Evolutionary conservation across 2,329 filamentous ascomycete genomes (phyloP).

Genomic region (Fusarium algeriense): DNA sequence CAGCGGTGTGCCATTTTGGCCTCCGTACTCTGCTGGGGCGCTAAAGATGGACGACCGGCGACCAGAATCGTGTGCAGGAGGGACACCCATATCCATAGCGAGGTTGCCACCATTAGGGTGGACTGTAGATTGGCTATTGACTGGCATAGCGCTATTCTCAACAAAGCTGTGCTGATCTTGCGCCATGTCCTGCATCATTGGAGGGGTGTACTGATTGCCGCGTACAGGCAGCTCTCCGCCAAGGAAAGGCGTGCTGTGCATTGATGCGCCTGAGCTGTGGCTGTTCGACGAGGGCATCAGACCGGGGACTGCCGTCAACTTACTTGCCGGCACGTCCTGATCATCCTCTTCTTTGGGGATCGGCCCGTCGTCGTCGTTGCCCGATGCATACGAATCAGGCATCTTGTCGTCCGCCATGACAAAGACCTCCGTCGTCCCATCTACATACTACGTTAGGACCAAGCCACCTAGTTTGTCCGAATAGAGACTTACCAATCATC

Average conservation of each 20-base stretch:
- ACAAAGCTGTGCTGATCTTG: constrained; percentile 58
- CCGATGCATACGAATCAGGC: constrained; percentile 60
- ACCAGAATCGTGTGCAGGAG: constrained; percentile 58
- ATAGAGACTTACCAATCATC: constrained; percentile 64
- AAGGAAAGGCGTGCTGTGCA: constrained; percentile 55
- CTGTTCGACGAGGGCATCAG: constrained; percentile 54
- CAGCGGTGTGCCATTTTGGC: constrained; percentile 53
- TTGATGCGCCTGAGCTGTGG: constrained; percentile 51
- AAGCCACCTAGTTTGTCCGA: neutral
- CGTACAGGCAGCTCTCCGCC: constrained; percentile 60
- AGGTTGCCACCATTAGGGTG: constrained; percentile 53
- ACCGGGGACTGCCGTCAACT: constrained; percentile 50
- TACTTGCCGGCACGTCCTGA: constrained; percentile 54
- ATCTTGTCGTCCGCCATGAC: constrained; percentile 67
- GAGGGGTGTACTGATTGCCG: constrained; percentile 54
- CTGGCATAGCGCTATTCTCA: constrained; percentile 53
- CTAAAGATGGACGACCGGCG: constrained; percentile 61
- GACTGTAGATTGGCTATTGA: constrained; percentile 52
- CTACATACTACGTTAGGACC: constrained; percentile 49
- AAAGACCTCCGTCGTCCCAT: constrained; percentile 61
- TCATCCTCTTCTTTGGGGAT: constrained; percentile 60
- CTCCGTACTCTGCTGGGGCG: constrained; percentile 56
- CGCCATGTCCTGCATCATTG: constrained; percentile 59
- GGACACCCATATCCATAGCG: constrained; percentile 59
- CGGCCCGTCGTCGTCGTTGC: constrained; percentile 58